phyloP scores from a whole-genome alignment of 805 yeast species.

The Zygoascus bituminiphila region DNA sequence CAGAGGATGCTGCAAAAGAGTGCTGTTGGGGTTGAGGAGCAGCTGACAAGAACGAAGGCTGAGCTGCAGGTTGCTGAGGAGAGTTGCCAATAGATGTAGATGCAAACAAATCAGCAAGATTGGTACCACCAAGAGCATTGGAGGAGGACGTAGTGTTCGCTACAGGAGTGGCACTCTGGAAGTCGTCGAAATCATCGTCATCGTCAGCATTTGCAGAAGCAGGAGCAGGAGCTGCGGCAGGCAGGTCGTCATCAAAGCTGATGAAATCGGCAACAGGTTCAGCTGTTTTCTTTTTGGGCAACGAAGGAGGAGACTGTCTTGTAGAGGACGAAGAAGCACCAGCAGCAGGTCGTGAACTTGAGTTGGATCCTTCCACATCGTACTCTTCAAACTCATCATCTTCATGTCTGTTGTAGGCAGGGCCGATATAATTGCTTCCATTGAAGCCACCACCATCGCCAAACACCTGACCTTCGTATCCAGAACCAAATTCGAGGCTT shows the following conservation, averaged over 20 bases:
- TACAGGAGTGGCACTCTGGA: slow-evolving; percentile 49
- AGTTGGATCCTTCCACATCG: too few relatives aligned
- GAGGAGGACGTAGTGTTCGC: slow-evolving; percentile 14
- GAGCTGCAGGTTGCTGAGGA: slow-evolving; percentile 9
- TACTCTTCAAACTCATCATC: slow-evolving; percentile 35
- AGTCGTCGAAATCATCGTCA: slow-evolving; percentile 57
- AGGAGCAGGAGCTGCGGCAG: slow-evolving; percentile 19
- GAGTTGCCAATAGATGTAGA: slow-evolving; percentile 12
- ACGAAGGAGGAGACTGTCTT: slow-evolving; percentile 8
- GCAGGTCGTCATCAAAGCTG: slow-evolving; percentile 19
- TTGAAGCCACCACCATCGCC: slow-evolving; percentile 36
- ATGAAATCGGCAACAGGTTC: slow-evolving; percentile 19
- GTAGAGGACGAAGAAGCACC: slow-evolving; percentile 7
- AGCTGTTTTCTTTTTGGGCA: slow-evolving; percentile 7
- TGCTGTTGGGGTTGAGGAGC: slow-evolving; percentile 2
- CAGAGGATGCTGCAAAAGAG: slow-evolving; percentile 10
- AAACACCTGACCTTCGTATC: slow-evolving; percentile 31
- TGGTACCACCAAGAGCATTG: slow-evolving; percentile 7
- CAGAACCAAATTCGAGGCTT: slow-evolving; percentile 26
- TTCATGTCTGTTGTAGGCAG: slow-evolving; percentile 22
- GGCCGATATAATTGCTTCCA: slow-evolving; percentile 28
- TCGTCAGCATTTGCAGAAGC: slow-evolving; percentile 31
- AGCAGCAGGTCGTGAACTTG: too few relatives aligned
- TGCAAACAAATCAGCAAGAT: slow-evolving; percentile 19
- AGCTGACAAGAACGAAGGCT: slow-evolving; percentile 9